Evolutionary conservation across 129 eudicot genomes (phyloP).

Genomic region (Dittrichia graveolens): DNA sequence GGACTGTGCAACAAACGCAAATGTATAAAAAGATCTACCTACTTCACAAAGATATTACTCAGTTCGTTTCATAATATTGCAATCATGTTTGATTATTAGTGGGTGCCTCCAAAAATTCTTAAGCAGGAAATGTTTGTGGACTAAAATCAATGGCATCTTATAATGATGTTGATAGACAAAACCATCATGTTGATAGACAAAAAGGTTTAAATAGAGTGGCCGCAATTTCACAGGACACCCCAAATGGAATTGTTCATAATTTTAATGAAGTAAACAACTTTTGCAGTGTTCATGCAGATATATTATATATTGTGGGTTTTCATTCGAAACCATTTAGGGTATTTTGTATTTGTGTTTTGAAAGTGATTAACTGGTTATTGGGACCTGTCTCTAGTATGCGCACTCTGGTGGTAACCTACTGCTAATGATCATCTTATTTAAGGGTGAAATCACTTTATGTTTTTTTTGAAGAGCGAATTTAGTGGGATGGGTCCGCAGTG

Average conservation of each 20-base stretch:
- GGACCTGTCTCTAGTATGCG: not conserved
- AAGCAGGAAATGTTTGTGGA: not conserved
- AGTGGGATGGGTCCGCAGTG: no score
- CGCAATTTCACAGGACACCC: not conserved
- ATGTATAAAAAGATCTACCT: constrained; percentile 19
- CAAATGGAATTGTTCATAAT: not conserved
- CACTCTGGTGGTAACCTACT: not conserved
- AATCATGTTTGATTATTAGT: constrained; percentile 14
- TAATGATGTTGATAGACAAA: not conserved
- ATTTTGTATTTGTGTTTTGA: not conserved
- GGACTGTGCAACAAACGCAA: constrained; percentile 66
- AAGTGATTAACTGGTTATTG: not conserved
- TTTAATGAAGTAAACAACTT: not conserved
- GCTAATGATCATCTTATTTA: not conserved
- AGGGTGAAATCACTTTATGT: not conserved
- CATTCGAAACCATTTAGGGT: not conserved
- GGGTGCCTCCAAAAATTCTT: not conserved
- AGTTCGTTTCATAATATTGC: not conserved
- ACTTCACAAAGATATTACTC: constrained; percentile 13
- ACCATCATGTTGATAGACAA: not conserved
- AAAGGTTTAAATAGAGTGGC: not conserved
- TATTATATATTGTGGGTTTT: not conserved
- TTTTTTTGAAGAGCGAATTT: no score
- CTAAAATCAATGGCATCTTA: constrained; percentile 7
- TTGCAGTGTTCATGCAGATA: not conserved